phyloP scores from a whole-genome alignment of 2,329 filamentous ascomycete genomes.

The Pseudogymnoascus sp. region DNA sequence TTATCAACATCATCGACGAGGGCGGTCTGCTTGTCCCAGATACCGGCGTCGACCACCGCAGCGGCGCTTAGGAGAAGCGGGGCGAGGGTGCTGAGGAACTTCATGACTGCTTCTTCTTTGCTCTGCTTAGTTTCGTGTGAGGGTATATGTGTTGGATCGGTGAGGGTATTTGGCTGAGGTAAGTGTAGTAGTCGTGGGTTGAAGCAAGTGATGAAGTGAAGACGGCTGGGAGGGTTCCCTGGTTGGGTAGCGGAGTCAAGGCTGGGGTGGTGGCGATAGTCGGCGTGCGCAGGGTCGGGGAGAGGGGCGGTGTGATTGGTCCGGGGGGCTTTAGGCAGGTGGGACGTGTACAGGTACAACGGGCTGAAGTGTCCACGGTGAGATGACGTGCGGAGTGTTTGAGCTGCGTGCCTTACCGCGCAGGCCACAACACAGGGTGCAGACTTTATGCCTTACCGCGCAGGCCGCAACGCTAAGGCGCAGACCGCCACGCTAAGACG shows the following conservation, averaged over 20 bases:
- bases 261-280: background rate
- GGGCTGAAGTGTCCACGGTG: background rate
- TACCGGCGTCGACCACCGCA: constrained; percentile 18
- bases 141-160: background rate
- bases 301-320: background rate
- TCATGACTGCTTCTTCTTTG: constrained; percentile 21
- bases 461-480: too few relatives aligned
- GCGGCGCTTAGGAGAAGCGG: constrained; percentile 25
- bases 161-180: background rate
- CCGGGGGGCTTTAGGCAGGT: background rate
- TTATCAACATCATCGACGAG: constrained; percentile 36
- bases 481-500: too few relatives aligned
- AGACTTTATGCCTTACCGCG: too few relatives aligned
- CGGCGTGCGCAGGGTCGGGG: background rate
- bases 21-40: constrained; percentile 42
- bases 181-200: too few relatives aligned
- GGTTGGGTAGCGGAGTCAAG: background rate
- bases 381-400: background rate
- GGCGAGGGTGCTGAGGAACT: constrained; percentile 22
- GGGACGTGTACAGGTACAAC: background rate
- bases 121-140: too few relatives aligned
- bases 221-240: background rate
- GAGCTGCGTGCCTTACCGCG: background rate
- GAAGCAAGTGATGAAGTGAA: too few relatives aligned
- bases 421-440: too few relatives aligned